Evolutionary conservation across 2,329 filamentous ascomycete species (phyloP).

Genomic region (Exophiala mesophila): DNA sequence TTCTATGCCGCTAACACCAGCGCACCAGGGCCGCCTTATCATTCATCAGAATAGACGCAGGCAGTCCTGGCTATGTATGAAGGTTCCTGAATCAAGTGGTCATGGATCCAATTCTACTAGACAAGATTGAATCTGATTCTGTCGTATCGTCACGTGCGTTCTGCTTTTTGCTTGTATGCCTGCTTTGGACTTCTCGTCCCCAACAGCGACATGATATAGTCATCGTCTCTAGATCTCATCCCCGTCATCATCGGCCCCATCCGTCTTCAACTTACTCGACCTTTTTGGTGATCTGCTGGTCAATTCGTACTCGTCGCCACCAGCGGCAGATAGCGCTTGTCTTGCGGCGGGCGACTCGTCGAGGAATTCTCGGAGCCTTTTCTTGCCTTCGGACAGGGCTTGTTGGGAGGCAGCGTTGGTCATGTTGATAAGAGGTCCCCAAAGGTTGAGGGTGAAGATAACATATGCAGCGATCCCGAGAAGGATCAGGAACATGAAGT

Average conservation of each 20-base stretch:
- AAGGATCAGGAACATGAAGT: constrained; percentile 84
- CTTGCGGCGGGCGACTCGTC: constrained; percentile 80
- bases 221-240: constrained; percentile 9
- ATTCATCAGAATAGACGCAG: no score
- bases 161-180: no score
- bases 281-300: constrained; percentile 31
- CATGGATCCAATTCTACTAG: no score
- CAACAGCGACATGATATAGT: no score
- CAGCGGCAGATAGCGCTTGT: constrained; percentile 65
- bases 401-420: constrained; percentile 80
- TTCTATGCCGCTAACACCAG: no score
- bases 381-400: constrained; percentile 85
- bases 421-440: constrained; percentile 95
- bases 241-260: constrained; percentile 18
- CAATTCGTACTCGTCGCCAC: constrained; percentile 57
- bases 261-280: constrained; percentile 12
- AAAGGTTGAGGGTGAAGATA: constrained; percentile 88
- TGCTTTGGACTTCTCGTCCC: no score
- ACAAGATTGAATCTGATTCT: no score
- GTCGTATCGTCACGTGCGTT: no score
- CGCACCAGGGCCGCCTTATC: no score
- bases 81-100: no score
- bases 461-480: constrained; percentile 73
- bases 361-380: constrained; percentile 83
- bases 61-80: no score